A percentile compares a stretch with the other conserved stretches of the same genome.
Conservation (phyloP, 2,329 filamentous ascomycete species). For the Penicillium janthinellum region DNA sequence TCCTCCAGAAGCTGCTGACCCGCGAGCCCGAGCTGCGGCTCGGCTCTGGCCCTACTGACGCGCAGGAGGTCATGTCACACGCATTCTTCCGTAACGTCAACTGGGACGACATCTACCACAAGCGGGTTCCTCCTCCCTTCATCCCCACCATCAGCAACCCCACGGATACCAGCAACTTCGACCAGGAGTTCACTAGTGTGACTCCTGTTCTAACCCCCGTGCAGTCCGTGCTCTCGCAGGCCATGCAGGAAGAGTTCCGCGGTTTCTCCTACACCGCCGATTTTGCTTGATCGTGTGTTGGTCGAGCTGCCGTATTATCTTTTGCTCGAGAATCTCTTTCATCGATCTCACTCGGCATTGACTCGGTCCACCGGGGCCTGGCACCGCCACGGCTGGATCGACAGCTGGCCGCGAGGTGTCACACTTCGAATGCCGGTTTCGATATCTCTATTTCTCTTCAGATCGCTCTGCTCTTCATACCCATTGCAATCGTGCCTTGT, state of each 20-base stretch:
- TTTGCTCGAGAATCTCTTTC: constrained; percentile 15
- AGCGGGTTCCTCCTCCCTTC: constrained; percentile 87
- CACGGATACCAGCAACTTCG: constrained; percentile 99
- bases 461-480: constrained; percentile 29
- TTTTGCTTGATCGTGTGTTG: constrained; percentile 62
- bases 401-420: constrained; percentile 12
- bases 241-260: constrained; percentile 99
- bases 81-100: constrained; percentile 97
- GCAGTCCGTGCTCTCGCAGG: constrained; percentile 93
- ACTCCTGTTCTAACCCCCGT: constrained; percentile 96
- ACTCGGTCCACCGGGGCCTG: constrained; percentile 11
- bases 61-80: constrained; percentile 98
- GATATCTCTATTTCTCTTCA: constrained; percentile 12
- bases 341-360: constrained; percentile 7
- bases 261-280: constrained; percentile 97
- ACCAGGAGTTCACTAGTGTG: constrained; percentile 97
- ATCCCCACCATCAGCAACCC: constrained; percentile 84
- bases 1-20: constrained; percentile 94
- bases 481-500: constrained; percentile 26
- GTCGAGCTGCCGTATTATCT: constrained; percentile 14
- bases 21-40: constrained; percentile 91
- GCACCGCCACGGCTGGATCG: constrained; percentile 14
- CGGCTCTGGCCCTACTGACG: constrained; percentile 92
- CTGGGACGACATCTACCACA: constrained; percentile 98
- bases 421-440: constrained; percentile 16